Evolutionary conservation across 73 alveolate genomes (phyloP).

Genomic region (Paramecium tetraurelia): DNA sequence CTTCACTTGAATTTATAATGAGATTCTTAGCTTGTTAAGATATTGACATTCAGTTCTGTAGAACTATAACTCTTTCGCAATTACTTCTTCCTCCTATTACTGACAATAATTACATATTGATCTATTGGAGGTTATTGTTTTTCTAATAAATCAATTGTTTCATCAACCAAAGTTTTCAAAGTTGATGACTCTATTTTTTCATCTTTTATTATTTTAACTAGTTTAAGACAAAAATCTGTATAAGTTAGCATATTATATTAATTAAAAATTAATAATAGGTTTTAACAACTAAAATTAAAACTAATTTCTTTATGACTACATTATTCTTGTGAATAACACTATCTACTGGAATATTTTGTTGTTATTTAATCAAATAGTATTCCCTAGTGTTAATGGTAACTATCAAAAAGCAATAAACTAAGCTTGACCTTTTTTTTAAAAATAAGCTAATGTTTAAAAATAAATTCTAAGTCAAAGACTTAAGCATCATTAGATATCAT

Average conservation of each 20-base stretch:
- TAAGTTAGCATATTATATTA: neutral
- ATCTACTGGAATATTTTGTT: neutral
- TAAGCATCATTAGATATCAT: neutral
- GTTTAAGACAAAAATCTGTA: slow-evolving; percentile 13
- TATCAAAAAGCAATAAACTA: neutral
- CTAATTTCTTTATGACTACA: neutral
- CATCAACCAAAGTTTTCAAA: neutral
- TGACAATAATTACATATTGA: neutral
- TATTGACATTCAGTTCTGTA: neutral
- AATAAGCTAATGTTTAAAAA: neutral
- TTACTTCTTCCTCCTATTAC: neutral
- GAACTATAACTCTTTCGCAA: neutral
- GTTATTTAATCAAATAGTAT: neutral
- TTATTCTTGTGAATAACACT: neutral
- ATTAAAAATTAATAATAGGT: neutral
- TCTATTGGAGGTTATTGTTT: neutral
- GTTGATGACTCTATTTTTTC: neutral
- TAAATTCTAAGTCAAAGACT: neutral
- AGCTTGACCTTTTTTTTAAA: neutral
- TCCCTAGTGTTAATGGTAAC: neutral
- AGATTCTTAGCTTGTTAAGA: slow-evolving; percentile 1
- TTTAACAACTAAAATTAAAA: neutral
- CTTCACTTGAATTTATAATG: neutral
- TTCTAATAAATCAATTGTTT: neutral
- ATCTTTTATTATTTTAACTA: neutral